Evolutionary conservation across 371 early-diverging fungal species (phyloP).

Genomic region (Thermomucor indicae-seudaticae): DNA sequence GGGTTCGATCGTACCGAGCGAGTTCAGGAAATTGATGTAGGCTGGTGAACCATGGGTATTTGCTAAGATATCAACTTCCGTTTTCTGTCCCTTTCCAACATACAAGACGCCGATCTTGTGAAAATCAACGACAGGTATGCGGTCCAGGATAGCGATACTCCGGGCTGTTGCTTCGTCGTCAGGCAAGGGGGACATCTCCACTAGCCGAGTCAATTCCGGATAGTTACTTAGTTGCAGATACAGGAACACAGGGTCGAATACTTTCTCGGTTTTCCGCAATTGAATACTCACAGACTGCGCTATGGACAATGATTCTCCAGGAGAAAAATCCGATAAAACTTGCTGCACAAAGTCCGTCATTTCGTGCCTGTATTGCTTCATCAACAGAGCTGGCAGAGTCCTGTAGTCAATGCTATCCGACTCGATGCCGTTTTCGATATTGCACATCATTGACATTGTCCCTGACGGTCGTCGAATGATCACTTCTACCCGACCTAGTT

Average conservation of each 20-base stretch:
- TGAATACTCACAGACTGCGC: conserved; percentile 1
- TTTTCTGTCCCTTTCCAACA: conserved; percentile 79
- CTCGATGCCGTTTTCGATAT: conserved; percentile 71
- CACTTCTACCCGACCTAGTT: conserved; percentile 76
- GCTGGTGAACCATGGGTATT: conserved; percentile 83
- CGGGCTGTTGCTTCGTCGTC: conserved; percentile 75
- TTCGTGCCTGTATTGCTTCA: conserved; percentile 46
- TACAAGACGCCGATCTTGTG: conserved; percentile 95
- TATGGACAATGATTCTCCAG: neutral
- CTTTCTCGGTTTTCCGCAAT: conserved; percentile 45
- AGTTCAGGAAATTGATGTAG: conserved; percentile 78
- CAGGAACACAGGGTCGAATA: conserved; percentile 61
- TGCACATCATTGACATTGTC: conserved; percentile 65
- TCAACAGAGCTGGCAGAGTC: conserved; percentile 55
- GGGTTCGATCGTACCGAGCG: conserved; percentile 71
- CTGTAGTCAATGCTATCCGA: conserved; percentile 50
- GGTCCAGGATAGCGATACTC: conserved; percentile 79
- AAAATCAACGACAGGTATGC: conserved; percentile 86
- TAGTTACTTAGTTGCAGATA: conserved; percentile 67
- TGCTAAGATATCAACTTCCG: conserved; percentile 79
- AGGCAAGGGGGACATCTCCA: conserved; percentile 69
- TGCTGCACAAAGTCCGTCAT: conserved; percentile 10
- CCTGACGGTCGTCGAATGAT: conserved; percentile 84
- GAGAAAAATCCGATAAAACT: conserved; percentile 25
- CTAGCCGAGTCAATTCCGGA: conserved; percentile 56